phyloP scores from a whole-genome alignment of 345 rosid species.

The Stellera chamaejasme region DNA sequence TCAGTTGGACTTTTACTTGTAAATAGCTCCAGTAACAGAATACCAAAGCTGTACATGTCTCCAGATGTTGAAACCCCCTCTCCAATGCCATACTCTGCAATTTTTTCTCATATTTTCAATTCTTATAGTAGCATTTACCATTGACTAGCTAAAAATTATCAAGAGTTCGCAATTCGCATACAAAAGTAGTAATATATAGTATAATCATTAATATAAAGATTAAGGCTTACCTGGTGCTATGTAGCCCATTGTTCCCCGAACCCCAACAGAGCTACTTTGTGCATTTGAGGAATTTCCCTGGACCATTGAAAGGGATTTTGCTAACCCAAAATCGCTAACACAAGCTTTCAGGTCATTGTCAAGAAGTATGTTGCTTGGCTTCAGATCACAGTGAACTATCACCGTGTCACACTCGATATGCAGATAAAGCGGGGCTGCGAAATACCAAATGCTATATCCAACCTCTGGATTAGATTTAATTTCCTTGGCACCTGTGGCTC shows the following conservation, averaged over 20 bases:
- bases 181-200: not conserved
- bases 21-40: conserved; percentile 7
- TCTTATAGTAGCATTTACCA: not conserved
- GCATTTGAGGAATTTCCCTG: not conserved
- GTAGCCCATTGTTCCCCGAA: conserved; percentile 2
- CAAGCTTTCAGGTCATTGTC: not conserved
- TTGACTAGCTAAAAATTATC: not conserved
- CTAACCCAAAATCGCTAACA: not conserved
- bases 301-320: not conserved
- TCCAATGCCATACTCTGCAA: conserved; percentile 4
- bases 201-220: no score
- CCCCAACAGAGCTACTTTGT: not conserved
- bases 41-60: conserved; percentile 8
- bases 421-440: not conserved
- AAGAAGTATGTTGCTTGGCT: conserved; percentile 7
- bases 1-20: conserved; percentile 6
- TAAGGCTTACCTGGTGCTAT: not conserved
- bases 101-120: not conserved
- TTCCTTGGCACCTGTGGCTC: not conserved
- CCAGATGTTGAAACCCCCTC: conserved; percentile 3
- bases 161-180: no score
- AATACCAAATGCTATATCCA: not conserved
- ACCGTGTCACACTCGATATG: not conserved
- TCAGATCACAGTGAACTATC: conserved; percentile 1
- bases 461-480: not conserved